These are phyloP conservation scores for Rauvolfia tetraphylla DNA, from an alignment of 257 asterid species.

Conservation along the genomic window DNA sequence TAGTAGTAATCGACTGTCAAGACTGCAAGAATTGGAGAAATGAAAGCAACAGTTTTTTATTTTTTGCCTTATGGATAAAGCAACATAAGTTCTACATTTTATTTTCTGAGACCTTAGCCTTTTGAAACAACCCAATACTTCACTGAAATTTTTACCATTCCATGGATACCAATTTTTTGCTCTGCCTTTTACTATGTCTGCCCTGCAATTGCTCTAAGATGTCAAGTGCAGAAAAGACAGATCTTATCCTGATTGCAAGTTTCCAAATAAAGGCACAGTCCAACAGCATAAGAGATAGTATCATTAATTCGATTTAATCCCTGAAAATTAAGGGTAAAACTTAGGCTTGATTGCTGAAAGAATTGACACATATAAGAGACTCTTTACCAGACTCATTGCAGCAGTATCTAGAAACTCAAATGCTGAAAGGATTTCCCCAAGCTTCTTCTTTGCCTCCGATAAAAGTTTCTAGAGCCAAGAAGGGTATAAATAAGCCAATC, in stretches of 20 bases:
- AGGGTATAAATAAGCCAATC: slow-evolving; percentile 5
- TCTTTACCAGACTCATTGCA: slow-evolving; percentile 88
- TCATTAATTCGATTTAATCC: not conserved
- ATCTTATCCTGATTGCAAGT: not conserved
- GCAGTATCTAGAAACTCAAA: slow-evolving; percentile 81
- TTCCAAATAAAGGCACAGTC: not conserved
- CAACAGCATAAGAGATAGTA: slow-evolving; percentile 1
- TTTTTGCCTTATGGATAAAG: too few relatives aligned
- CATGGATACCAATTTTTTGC: not conserved
- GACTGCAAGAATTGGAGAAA: not conserved
- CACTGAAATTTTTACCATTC: not conserved
- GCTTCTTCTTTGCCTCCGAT: slow-evolving; percentile 76
- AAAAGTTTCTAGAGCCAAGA: slow-evolving; percentile 59
- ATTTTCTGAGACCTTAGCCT: not conserved
- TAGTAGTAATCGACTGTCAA: not conserved
- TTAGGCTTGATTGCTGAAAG: slow-evolving; percentile 6
- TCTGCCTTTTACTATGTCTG: not conserved
- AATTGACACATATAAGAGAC: not conserved
- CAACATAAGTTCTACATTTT: not conserved
- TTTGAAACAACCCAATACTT: not conserved
- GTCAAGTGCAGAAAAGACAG: not conserved
- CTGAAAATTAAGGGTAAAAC: slow-evolving; percentile 9
- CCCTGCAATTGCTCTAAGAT: not conserved
- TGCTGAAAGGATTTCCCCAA: slow-evolving; percentile 97
- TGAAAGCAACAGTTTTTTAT: not conserved